Percentiles rank a stretch among this genome's conserved stretches.
These are phyloP conservation scores for Parastagonospora nodorum DNA, from an alignment of 2,329 filamentous ascomycete genomes.

Conservation along the genomic window DNA sequence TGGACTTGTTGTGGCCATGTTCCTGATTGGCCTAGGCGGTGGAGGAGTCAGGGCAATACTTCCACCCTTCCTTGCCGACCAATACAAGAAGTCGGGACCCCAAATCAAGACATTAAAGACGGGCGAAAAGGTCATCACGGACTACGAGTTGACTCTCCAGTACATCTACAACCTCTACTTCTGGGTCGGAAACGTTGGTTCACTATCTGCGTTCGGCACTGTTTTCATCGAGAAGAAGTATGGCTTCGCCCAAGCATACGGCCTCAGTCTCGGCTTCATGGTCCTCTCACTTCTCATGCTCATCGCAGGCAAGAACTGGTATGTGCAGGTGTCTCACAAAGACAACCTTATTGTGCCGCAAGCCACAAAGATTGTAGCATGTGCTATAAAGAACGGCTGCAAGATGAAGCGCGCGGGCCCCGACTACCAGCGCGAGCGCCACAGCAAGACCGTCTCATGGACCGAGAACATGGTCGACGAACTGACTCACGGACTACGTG, in stretches of 20 bases:
- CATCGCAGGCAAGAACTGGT: constrained; percentile 38
- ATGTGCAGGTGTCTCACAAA: constrained; percentile 23
- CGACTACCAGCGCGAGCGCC: constrained; percentile 28
- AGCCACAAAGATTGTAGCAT: constrained; percentile 30
- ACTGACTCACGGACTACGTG: constrained; percentile 34
- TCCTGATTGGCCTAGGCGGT: constrained; percentile 47
- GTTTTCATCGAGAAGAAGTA: constrained; percentile 70
- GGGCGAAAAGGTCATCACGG: constrained; percentile 42
- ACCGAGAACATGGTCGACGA: constrained; percentile 31
- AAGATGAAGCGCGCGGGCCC: constrained; percentile 32
- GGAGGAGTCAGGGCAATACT: constrained; percentile 46
- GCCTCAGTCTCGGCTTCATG: constrained; percentile 68
- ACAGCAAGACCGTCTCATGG: constrained; percentile 31
- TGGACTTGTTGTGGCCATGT: constrained; percentile 35
- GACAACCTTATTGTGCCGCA: constrained; percentile 28
- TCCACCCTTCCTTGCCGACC: constrained; percentile 45
- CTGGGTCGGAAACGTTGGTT: constrained; percentile 65
- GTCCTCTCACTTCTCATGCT: constrained; percentile 63
- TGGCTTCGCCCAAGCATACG: constrained; percentile 70
- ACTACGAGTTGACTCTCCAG: constrained; percentile 41
- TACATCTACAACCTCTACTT: constrained; percentile 50
- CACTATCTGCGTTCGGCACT: constrained; percentile 66
- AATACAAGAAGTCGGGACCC: constrained; percentile 33
- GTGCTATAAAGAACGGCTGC: constrained; percentile 34
- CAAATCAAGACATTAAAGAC: constrained; percentile 26